Evolutionary conservation across 306 rosid species (phyloP), one percentile per base, ranked within the genome.

Genomic region (Castanea mollissima): DNA sequence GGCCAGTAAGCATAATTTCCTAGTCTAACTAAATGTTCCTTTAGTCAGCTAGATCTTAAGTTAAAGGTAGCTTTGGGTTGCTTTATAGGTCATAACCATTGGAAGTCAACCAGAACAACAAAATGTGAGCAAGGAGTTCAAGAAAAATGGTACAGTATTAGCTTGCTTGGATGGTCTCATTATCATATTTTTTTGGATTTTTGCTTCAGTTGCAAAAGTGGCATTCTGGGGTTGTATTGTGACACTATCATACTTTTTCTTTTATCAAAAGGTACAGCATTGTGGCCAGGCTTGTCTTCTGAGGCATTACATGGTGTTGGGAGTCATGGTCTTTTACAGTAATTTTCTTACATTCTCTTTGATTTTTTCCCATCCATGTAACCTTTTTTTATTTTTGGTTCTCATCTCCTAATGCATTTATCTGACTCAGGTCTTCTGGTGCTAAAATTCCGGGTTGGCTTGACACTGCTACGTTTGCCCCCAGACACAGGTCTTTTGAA

Each of bases 211-310:
- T n/a, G 8, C 72, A 68, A 35, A 35, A 35, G 29, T n/a, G 27
- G 72, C 15, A 18, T 15, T 68, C 13, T 68, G n/a, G 20, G 7
- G 10, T 35, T 9, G 72, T 51, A 70, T 74, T 25, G 31, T 55
- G 29, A 25, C 62, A 55, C 31, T 38, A 29, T 12, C 69, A 13
- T 56, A 38, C 72, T 20, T 6, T 69, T 72, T 74, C 52, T 77
- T 74, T 74, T 15, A 44, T 73, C 29, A 25, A 32, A 74, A 86
- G 89, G 83, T 80, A 64, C 75, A 51, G 70, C 35, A 69, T 71
- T 78, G 83, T 86, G 83, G 87, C 89, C 89, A 64, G 87, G 85
- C 67, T 74, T 78, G 79, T 73, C 87, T 49, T 81, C 85, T 64
- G 62, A 32, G 27, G 63, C 27, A 11, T 71, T 76, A 11, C 71